Percentiles rank a stretch among this genome's conserved stretches.
phyloP scores from a whole-genome alignment of 768 basidiomycete genomes.

The Hypholoma sublateritium region DNA sequence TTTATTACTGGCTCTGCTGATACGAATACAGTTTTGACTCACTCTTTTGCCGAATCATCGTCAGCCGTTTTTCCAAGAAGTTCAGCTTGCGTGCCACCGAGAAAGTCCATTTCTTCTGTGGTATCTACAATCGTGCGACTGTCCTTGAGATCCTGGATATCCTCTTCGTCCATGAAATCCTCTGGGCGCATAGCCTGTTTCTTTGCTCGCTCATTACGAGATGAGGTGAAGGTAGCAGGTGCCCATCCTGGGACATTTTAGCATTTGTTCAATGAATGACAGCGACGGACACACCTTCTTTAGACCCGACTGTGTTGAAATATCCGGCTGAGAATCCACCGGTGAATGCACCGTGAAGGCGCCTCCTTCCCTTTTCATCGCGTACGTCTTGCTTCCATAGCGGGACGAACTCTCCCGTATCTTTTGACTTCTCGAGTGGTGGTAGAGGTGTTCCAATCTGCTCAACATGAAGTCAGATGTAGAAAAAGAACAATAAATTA shows the following conservation, averaged over 20 bases:
- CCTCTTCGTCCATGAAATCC: slow-evolving; percentile 99
- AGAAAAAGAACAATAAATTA: not conserved
- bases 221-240: slow-evolving; percentile 91
- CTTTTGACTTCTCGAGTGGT: slow-evolving; percentile 90
- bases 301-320: slow-evolving; percentile 93
- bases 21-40: slow-evolving; percentile 24
- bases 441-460: slow-evolving; percentile 95
- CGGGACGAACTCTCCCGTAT: slow-evolving; percentile 93
- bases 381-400: slow-evolving; percentile 97
- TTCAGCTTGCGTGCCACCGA: slow-evolving; percentile 56
- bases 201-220: slow-evolving; percentile 73
- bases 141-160: slow-evolving; percentile 79
- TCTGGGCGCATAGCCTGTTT: slow-evolving; percentile 66
- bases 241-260: slow-evolving; percentile 75
- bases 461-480: slow-evolving; percentile 6
- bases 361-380: slow-evolving; percentile 89
- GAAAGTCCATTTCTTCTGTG: slow-evolving; percentile 73
- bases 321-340: slow-evolving; percentile 98
- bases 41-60: slow-evolving; percentile 57
- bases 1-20: not conserved
- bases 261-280: not conserved
- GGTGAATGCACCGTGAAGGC: slow-evolving; percentile 98
- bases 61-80: slow-evolving; percentile 27
- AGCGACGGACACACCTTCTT: slow-evolving; percentile 64
- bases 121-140: slow-evolving; percentile 74